Base-by-base conservation (phyloP, 768 basidiomycete species). In the Pleurotus ostreatus region DNA sequence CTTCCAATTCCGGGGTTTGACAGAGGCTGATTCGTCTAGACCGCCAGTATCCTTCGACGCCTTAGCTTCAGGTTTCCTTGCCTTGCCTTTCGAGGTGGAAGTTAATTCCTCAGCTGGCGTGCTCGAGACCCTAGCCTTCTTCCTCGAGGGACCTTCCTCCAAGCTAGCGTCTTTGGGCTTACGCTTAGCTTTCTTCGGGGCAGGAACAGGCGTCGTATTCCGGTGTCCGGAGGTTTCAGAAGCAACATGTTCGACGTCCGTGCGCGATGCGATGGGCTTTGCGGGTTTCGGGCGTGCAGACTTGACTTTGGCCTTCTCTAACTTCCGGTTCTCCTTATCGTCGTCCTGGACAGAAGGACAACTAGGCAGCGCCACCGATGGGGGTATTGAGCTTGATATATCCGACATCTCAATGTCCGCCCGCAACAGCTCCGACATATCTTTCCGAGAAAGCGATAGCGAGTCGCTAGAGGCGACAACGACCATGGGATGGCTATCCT, bases 321-420 rank as follows among this genome's bases (percentile, higher is more conserved):
- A 5, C 20, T 58, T 51, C 45, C 60, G 60, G 55, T 62, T 61
- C 7, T 60, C 58, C 68, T 63, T 57, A 59, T 48, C 63, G 58
- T 4, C 57, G 56, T 53, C 51, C n/a, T 11, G 30, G 30, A 34
- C 30, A 9, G 30, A 41, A 13, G 15, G 51, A 16, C 5, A 41
- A 13, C n/a, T 8, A 2, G 16, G 46, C 15, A 18, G 7, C 46
- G 37, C 39, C 41, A n/a, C 18, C 22, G 46, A 40, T 16, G 57
- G 20, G 44, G 41, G 55, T 6, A 44, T n/a, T 22, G 41, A 22
- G 20, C 20, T 44, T 23, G 51, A 53, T 22, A 6, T 39, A 53
- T 53, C 51, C 11, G 20, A 22, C 51, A 43, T 53, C 34, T 26
- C 18, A 39, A 40, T 53, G 39, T 53, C 41, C 41, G 13, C 6